These are phyloP conservation scores for Fusarium sp. DNA, from an alignment of 2,329 filamentous ascomycete species.

Conservation along the genomic window DNA sequence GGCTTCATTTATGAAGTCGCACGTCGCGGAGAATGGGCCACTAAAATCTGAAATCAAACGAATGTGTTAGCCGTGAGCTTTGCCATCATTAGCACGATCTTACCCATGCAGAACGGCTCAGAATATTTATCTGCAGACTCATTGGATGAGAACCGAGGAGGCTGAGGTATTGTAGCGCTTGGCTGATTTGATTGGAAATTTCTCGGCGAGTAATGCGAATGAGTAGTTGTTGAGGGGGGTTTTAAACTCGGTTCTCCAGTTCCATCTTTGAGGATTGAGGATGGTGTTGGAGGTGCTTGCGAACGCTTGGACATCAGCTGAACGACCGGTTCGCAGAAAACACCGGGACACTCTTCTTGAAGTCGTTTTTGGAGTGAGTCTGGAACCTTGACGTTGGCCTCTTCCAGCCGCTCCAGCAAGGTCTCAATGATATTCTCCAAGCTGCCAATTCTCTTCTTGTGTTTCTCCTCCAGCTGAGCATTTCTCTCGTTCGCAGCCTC, in stretches of 20 bases:
- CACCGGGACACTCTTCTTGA: background rate
- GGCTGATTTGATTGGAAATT: rapidly evolving
- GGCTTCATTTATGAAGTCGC: background rate
- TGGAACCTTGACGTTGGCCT: background rate
- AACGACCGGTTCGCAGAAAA: background rate
- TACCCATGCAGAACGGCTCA: background rate
- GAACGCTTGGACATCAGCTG: background rate
- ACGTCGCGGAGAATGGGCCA: rapidly evolving
- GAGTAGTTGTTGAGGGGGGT: too few species aligned
- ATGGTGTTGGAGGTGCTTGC: background rate
- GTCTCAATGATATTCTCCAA: background rate
- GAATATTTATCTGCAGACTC: background rate
- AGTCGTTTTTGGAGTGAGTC: background rate
- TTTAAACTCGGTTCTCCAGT: background rate
- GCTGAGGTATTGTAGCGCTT: background rate
- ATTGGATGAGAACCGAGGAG: background rate
- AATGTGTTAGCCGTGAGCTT: background rate
- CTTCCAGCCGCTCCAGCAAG: background rate
- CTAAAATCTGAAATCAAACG: background rate
- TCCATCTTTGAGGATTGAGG: background rate
- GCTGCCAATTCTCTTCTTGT: background rate
- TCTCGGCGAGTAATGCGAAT: too few species aligned
- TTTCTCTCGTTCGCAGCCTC: background rate
- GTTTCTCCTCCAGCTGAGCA: background rate
- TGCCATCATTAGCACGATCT: rapidly evolving